These are phyloP conservation scores for Xylariaceae sp. DNA, from an alignment of 2,329 filamentous ascomycete genomes.

Conservation along the genomic window DNA sequence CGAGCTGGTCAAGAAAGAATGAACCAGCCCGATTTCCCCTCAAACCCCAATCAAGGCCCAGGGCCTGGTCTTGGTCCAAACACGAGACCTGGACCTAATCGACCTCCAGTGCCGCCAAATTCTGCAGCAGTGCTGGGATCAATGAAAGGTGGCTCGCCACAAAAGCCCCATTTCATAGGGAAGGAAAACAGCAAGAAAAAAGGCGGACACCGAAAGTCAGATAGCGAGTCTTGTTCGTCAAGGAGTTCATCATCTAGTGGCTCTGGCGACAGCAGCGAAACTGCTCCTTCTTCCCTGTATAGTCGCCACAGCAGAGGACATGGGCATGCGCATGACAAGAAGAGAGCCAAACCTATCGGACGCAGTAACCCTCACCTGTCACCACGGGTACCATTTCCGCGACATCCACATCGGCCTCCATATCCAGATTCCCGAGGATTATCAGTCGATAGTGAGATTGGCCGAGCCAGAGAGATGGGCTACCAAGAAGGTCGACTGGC, in stretches of 20 bases:
- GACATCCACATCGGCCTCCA: neutral
- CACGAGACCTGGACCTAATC: no score
- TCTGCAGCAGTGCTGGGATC: neutral
- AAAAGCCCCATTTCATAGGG: neutral
- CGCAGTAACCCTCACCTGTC: neutral
- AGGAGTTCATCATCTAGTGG: constrained; percentile 9
- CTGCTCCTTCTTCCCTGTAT: constrained; percentile 18
- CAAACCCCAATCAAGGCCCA: neutral
- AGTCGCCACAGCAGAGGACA: neutral
- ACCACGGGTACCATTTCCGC: neutral
- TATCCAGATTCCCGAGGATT: neutral
- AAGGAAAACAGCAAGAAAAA: neutral
- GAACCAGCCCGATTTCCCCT: neutral
- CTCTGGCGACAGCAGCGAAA: constrained; percentile 11
- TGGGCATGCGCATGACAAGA: neutral
- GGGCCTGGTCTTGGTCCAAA: neutral
- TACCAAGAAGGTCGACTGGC: constrained; percentile 15
- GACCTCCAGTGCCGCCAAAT: no score
- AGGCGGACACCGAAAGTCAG: constrained; percentile 5
- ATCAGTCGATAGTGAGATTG: constrained; percentile 13
- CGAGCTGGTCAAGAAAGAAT: constrained; percentile 4
- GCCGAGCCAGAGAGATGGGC: constrained; percentile 17
- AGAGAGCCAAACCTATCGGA: no score
- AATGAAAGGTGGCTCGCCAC: neutral
- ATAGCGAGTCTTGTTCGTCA: constrained; percentile 15